Percentiles rank a stretch among this genome's conserved stretches.
These are phyloP conservation scores for Hyphopichia burtonii DNA, from an alignment of 1,139 yeast genomes.

Conservation along the genomic window DNA sequence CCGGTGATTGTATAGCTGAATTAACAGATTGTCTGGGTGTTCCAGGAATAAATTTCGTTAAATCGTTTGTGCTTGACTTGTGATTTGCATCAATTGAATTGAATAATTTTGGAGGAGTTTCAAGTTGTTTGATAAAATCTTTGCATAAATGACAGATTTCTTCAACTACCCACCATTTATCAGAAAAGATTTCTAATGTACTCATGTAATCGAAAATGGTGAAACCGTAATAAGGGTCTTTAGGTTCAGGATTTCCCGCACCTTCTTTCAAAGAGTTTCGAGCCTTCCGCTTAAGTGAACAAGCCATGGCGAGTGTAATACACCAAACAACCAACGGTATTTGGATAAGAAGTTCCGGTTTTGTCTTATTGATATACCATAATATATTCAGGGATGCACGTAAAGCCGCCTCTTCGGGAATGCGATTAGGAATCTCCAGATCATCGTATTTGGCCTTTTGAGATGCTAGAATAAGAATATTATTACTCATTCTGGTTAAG, in stretches of 20 bases:
- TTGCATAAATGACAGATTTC: slow-evolving; percentile 24
- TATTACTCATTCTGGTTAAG: slow-evolving; percentile 25
- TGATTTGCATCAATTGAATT: background rate
- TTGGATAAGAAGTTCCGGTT: slow-evolving; percentile 18
- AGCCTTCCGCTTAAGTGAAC: slow-evolving; percentile 14
- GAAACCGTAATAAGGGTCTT: slow-evolving; percentile 6
- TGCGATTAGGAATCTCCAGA: slow-evolving; percentile 18
- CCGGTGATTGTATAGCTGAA: background rate
- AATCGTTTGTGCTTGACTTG: background rate
- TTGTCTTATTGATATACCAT: slow-evolving; percentile 21
- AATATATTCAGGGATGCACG: slow-evolving; percentile 27
- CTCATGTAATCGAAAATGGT: slow-evolving; percentile 15
- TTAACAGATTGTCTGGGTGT: background rate
- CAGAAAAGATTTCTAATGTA: slow-evolving; percentile 20
- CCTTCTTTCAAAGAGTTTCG: slow-evolving; percentile 6
- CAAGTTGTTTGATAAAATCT: slow-evolving; percentile 21
- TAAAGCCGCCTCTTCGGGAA: slow-evolving; percentile 22
- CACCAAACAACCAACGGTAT: slow-evolving; percentile 32
- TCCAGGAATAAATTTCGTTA: background rate
- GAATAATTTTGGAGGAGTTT: slow-evolving; percentile 6
- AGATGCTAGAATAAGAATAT: slow-evolving; percentile 23
- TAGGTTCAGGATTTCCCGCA: slow-evolving; percentile 2
- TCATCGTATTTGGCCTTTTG: slow-evolving; percentile 29
- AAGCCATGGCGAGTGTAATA: slow-evolving; percentile 21
- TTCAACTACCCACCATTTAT: slow-evolving; percentile 31